These are phyloP conservation scores for Beauveria scarabaeidicola DNA, from an alignment of 2,329 filamentous ascomycete species.

Conservation along the genomic window DNA sequence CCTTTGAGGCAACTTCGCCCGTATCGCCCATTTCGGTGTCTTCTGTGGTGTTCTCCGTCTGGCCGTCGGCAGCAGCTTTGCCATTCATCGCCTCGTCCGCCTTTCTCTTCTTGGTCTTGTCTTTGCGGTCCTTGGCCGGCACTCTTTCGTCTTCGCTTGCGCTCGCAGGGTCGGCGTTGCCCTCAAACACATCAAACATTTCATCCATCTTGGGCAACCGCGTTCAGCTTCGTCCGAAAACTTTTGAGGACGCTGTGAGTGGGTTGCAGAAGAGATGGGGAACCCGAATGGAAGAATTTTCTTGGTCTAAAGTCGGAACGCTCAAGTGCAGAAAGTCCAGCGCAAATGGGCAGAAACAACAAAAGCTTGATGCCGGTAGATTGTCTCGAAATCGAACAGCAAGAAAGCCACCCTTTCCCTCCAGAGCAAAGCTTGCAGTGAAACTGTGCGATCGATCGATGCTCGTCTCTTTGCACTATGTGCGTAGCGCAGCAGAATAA, in stretches of 20 bases:
- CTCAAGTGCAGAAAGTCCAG: background rate
- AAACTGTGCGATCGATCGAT: background rate
- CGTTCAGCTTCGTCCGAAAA: background rate
- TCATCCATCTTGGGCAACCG: slow-evolving; percentile 53
- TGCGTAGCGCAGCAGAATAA: slow-evolving; percentile 9
- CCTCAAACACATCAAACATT: slow-evolving; percentile 75
- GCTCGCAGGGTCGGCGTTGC: slow-evolving; percentile 37
- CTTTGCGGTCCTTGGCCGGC: slow-evolving; percentile 41
- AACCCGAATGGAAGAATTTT: background rate
- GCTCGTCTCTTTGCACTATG: background rate
- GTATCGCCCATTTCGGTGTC: slow-evolving; percentile 38
- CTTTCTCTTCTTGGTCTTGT: slow-evolving; percentile 76
- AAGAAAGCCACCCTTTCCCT: background rate
- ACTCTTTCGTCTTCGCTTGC: slow-evolving; percentile 35
- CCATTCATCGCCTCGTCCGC: slow-evolving; percentile 70
- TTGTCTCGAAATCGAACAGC: background rate
- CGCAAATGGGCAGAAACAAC: background rate
- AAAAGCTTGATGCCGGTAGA: background rate
- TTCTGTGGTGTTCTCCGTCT: background rate
- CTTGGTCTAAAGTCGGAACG: background rate
- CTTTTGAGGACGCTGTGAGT: background rate
- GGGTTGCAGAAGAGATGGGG: background rate
- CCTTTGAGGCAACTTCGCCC: slow-evolving; percentile 29
- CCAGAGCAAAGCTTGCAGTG: background rate
- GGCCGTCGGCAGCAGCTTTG: slow-evolving; percentile 21